A percentile compares a stretch with the other conserved stretches of the same genome.
Evolutionary conservation across 192 early-diverging fungal genomes (phyloP).

Genomic region (Backusella morwellensis): DNA sequence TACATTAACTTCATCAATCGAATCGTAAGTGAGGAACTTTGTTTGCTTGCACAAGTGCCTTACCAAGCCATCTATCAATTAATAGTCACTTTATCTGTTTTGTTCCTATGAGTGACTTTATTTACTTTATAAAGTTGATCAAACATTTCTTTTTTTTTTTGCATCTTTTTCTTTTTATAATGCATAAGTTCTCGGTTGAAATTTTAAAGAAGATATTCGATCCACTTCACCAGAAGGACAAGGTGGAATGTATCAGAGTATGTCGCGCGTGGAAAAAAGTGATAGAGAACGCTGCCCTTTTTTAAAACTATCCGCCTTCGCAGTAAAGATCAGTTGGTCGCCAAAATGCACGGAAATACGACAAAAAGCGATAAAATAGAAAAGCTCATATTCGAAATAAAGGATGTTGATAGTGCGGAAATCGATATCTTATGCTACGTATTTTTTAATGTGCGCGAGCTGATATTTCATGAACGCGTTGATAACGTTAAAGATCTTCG

Average conservation of each 20-base stretch:
- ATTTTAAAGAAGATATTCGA: background rate
- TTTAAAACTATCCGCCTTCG: background rate
- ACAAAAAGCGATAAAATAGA: background rate
- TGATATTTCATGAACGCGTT: background rate
- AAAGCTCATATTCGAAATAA: background rate
- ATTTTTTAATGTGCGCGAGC: background rate
- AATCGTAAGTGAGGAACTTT: no score
- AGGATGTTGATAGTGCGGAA: background rate
- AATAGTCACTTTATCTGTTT: background rate
- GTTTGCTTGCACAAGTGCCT: no score
- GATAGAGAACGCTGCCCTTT: background rate
- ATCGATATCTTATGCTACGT: background rate
- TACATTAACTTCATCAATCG: no score
- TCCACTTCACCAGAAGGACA: background rate
- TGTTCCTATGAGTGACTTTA: background rate
- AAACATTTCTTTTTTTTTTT: background rate
- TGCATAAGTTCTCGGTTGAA: background rate
- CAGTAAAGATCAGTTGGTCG: background rate
- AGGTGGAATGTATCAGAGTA: background rate
- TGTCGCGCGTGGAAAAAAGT: background rate
- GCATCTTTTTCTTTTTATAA: background rate
- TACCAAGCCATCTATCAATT: background rate
- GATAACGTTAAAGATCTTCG: background rate
- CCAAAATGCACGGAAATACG: background rate
- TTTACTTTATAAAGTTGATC: background rate